Evolutionary conservation across 768 basidiomycete species (phyloP).

Genomic region (Chalciporus sphaerocephalus): DNA sequence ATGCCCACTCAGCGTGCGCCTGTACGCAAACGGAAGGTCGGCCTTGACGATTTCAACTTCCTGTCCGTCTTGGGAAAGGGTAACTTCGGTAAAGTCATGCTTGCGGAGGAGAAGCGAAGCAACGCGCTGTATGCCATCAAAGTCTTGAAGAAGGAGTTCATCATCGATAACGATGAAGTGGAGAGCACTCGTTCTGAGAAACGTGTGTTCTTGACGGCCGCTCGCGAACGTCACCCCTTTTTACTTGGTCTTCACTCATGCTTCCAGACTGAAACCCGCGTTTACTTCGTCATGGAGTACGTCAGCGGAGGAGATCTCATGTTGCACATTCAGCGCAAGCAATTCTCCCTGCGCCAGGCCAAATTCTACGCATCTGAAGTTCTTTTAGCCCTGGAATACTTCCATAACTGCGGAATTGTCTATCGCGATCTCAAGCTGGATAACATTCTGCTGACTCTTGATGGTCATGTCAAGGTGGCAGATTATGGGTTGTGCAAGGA

Average conservation of each 20-base stretch:
- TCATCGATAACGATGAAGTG: slow-evolving; percentile 99
- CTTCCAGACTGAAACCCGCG: slow-evolving; percentile 98
- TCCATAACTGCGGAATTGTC: slow-evolving; percentile 98
- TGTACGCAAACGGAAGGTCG: slow-evolving; percentile 76
- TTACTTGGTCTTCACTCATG: slow-evolving; percentile 94
- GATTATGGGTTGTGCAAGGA: slow-evolving; percentile 99
- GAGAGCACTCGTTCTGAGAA: slow-evolving; percentile 99
- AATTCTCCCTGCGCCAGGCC: slow-evolving; percentile 97
- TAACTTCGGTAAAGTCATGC: slow-evolving; percentile 99
- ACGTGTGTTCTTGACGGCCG: slow-evolving; percentile 96
- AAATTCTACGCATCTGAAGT: slow-evolving; percentile 99
- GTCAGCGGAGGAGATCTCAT: slow-evolving; percentile 98
- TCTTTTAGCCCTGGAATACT: slow-evolving; percentile 91
- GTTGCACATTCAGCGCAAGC: slow-evolving; percentile 98
- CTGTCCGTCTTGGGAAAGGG: slow-evolving; percentile 97
- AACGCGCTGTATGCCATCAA: slow-evolving; percentile 96
- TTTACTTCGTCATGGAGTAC: slow-evolving; percentile 99
- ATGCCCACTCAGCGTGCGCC: slow-evolving; percentile 39
- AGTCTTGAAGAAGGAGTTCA: slow-evolving; percentile 99
- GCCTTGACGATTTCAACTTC: slow-evolving; percentile 98
- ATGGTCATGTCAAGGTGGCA: slow-evolving; percentile 97
- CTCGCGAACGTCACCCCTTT: slow-evolving; percentile 95
- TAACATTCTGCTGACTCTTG: slow-evolving; percentile 93
- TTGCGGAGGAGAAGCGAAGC: slow-evolving; percentile 95
- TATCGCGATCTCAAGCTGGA: slow-evolving; percentile 98